Conservation (phyloP, 768 basidiomycete genomes). For the Coprinellus aureogranulatus region DNA sequence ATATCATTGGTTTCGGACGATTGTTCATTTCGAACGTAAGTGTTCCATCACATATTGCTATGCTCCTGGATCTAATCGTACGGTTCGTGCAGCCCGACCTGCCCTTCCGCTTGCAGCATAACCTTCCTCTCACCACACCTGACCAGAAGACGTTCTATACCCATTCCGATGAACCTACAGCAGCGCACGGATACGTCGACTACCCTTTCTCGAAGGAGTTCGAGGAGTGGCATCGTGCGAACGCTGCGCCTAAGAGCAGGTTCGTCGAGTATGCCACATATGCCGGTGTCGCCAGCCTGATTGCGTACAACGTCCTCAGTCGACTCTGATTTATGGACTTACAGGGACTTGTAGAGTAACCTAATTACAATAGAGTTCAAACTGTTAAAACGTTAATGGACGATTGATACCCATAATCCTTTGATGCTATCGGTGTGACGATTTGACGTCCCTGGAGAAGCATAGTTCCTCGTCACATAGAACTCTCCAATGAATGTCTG, state of each 20-base stretch:
- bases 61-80: background rate
- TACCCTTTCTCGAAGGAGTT: conserved; percentile 24
- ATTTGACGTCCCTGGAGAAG: too few species aligned
- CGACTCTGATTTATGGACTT: too few species aligned
- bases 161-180: conserved; percentile 21
- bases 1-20: conserved; percentile 29
- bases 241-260: background rate
- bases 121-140: conserved; percentile 26
- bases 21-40: conserved; percentile 32
- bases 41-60: background rate
- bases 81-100: conserved; percentile 36
- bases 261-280: background rate
- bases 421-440: too few species aligned
- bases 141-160: conserved; percentile 40
- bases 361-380: too few species aligned
- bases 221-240: background rate
- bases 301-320: background rate
- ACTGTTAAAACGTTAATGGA: too few species aligned
- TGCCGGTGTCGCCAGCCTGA: background rate
- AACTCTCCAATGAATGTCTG: too few species aligned
- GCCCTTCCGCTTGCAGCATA: conserved; percentile 14
- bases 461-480: too few species aligned
- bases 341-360: too few species aligned
- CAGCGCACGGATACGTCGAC: conserved; percentile 29
- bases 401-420: too few species aligned